Evolutionary conservation across 345 rosid genomes (phyloP).

Genomic region (Populus alba): DNA sequence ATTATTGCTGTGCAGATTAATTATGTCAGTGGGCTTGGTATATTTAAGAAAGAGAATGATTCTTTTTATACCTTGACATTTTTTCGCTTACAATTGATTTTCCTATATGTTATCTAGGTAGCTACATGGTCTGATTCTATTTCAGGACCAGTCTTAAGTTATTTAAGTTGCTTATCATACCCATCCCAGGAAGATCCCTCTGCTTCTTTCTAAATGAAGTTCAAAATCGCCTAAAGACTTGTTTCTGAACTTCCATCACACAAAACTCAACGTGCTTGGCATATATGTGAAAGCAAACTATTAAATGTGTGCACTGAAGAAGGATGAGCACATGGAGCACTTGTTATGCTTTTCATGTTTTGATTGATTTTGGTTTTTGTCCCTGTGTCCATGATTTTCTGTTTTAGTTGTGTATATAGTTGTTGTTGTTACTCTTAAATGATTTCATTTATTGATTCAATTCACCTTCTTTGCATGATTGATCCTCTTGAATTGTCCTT

Average conservation of each 20-base stretch:
- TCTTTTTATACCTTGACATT: background rate
- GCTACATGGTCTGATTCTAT: background rate
- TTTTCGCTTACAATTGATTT: background rate
- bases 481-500: too few relatives aligned
- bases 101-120: background rate
- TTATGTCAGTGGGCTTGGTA: background rate
- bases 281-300: background rate
- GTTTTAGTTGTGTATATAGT: background rate
- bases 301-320: background rate
- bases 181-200: background rate
- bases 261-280: background rate
- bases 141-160: background rate
- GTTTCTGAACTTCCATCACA: background rate
- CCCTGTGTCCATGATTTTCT: background rate
- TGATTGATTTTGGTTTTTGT: background rate
- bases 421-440: background rate
- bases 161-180: background rate
- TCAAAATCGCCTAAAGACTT: background rate
- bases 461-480: background rate
- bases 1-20: background rate
- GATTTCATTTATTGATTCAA: background rate
- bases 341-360: background rate
- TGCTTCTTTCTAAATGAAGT: background rate
- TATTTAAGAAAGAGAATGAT: background rate
- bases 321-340: background rate